Evolutionary conservation across 2,329 filamentous ascomycete genomes (phyloP), one percentile per base, ranked within the genome.

Genomic region (Xylariaceae sp.): DNA sequence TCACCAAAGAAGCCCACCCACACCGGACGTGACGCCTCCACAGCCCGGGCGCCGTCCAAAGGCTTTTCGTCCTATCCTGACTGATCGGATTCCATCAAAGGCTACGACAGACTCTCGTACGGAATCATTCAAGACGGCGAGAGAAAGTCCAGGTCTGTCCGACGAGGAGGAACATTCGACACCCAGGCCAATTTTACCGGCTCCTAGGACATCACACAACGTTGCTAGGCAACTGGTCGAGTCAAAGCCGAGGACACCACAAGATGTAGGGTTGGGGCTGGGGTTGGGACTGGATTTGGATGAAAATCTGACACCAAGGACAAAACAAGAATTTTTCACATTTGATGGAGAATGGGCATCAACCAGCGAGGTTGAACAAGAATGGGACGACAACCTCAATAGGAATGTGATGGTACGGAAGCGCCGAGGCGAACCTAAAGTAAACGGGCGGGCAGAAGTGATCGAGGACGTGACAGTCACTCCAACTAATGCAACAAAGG

Each of bases 21-120:
- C 88, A 3, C 89, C 88, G 27, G 88, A 91, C 71, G 81, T 88
- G 39, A 92, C 88, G 13, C 89, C 88, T 46, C 88, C 88, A 29
- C 81, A 84, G 55, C 70, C 72, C 36, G 65, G 68, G 41, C 70
- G 70, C 30, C 77, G 76, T 52, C 72, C 77, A 13, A 76, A 74
- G 64, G 66, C 73, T 47, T 66, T 76, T 39, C 80, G 81, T 26
- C 79, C 80, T 15, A 67, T 70, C 15, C 64, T 77, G 37, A 72
- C 71, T 57, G 80, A 85, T 58, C 78, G 81, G 27, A 70, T 74
- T 32, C 70, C 72, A 18, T 82, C 81, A 26, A 81, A 81, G 57
- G 71, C 77, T 8, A 85, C 77, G 2, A 71, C 79, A 1, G 86
- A 83, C 46, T 85, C 82, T n/a, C 80, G 80, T 32, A 80, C 85